phyloP scores from a whole-genome alignment of 306 rosid species.

The Vachellia collinsii region DNA sequence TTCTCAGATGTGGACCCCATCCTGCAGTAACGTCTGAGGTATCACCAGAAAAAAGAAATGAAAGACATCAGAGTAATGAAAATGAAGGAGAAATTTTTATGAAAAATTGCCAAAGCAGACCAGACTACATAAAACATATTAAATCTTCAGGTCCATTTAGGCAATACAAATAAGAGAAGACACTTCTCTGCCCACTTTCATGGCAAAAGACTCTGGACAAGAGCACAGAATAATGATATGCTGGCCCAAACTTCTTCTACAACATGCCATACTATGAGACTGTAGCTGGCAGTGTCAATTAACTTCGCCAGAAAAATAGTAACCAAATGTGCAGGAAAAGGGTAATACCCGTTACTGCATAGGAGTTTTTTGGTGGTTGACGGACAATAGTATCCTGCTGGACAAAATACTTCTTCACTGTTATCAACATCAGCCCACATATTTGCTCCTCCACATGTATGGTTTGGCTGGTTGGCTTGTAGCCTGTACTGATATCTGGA shows the following conservation, averaged over 20 bases:
- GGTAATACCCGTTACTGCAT: constrained; percentile 82
- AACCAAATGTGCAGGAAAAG: constrained; percentile 34
- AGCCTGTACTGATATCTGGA: constrained; percentile 86
- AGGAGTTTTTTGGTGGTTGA: constrained; percentile 56
- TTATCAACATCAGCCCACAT: constrained; percentile 82
- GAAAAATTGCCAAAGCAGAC: constrained; percentile 3
- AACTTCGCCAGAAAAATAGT: background rate
- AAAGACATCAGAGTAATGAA: constrained; percentile 35
- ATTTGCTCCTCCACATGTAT: constrained; percentile 99
- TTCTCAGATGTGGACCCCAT: constrained; percentile 82
- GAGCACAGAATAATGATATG: background rate
- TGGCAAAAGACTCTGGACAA: background rate
- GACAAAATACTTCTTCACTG: constrained; percentile 75
- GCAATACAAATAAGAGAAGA: background rate
- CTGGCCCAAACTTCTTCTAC: background rate
- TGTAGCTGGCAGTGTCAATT: background rate
- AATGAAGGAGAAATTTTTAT: background rate
- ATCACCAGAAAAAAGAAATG: constrained; percentile 29
- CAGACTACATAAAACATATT: constrained; percentile 4
- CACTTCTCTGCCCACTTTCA: background rate
- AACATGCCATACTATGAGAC: background rate
- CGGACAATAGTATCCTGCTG: constrained; percentile 94
- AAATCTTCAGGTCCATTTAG: constrained; percentile 1
- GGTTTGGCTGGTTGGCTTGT: constrained; percentile 78
- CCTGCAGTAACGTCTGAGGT: constrained; percentile 87